Evolutionary conservation across 169 alveolate species (phyloP).

Genomic region (Miamiensis avidus): DNA sequence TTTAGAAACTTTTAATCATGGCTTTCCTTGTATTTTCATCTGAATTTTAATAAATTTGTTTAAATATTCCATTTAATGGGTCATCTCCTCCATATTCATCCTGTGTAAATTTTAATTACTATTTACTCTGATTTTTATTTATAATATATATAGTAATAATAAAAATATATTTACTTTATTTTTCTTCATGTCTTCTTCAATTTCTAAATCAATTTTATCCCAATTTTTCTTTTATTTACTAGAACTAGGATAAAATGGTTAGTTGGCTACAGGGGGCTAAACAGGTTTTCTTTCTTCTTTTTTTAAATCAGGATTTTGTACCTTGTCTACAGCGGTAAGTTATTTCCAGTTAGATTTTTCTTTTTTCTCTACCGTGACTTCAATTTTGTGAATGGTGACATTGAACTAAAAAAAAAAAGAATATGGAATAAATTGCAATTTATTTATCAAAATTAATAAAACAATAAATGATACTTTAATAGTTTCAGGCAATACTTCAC

Average conservation of each 20-base stretch:
- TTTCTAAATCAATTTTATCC: constrained; percentile 79
- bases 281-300: constrained; percentile 69
- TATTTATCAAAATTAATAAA: too few species aligned
- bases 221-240: constrained; percentile 74
- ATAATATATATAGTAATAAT: too few species aligned
- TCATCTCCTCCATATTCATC: neutral
- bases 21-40: constrained; percentile 93
- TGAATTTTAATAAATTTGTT: constrained; percentile 84
- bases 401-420: neutral
- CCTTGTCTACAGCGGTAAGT: constrained; percentile 8
- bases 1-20: constrained; percentile 89
- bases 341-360: constrained; percentile 37
- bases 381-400: constrained; percentile 18
- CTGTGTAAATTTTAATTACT: neutral
- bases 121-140: too few species aligned
- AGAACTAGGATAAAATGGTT: constrained; percentile 71
- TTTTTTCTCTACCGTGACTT: constrained; percentile 49
- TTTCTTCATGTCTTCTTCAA: constrained; percentile 74
- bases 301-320: constrained; percentile 44
- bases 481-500: constrained; percentile 30
- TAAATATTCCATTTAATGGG: constrained; percentile 59
- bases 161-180: constrained; percentile 77
- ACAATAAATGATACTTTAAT: constrained; percentile 8
- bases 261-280: constrained; percentile 54
- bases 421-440: too few species aligned